A percentile compares a stretch with the other conserved stretches of the same genome.
phyloP scores from a whole-genome alignment of 1,284 basidiomycete genomes.

The Ganoderma multipileum region DNA sequence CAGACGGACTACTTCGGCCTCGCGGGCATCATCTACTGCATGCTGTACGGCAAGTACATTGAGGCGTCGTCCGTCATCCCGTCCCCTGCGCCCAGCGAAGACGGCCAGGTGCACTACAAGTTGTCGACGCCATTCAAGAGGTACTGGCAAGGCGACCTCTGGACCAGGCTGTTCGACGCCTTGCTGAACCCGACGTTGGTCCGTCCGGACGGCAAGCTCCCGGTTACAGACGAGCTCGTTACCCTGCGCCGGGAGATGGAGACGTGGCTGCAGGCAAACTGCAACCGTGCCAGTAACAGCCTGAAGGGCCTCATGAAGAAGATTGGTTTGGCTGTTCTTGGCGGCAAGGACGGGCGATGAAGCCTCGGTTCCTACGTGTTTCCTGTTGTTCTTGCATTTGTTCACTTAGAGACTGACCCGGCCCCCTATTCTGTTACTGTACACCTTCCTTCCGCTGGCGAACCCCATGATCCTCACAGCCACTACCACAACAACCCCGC shows the following conservation, averaged over 20 bases:
- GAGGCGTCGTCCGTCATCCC: conserved; percentile 65
- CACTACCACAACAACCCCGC: not conserved
- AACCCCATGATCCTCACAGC: conserved; percentile 7
- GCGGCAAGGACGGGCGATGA: conserved; percentile 30
- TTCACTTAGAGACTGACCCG: not conserved
- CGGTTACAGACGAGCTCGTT: conserved; percentile 74
- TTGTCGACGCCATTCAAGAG: conserved; percentile 85
- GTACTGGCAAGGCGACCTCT: conserved; percentile 94
- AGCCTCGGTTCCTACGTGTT: not conserved
- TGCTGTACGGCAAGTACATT: conserved; percentile 97
- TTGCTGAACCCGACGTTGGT: conserved; percentile 82
- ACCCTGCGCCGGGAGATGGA: conserved; percentile 84
- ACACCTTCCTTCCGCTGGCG: conserved; percentile 21
- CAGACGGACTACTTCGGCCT: conserved; percentile 97
- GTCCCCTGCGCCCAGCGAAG: conserved; percentile 41
- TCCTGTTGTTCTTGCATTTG: not conserved
- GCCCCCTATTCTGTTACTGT: not conserved
- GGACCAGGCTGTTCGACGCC: conserved; percentile 86
- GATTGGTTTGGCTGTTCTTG: conserved; percentile 56
- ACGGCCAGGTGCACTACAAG: conserved; percentile 56
- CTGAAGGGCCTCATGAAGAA: conserved; percentile 87
- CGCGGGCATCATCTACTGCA: conserved; percentile 91
- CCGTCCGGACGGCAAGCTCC: conserved; percentile 62
- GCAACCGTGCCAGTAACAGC: conserved; percentile 87
- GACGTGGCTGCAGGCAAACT: conserved; percentile 81